Evolutionary conservation across 345 rosid genomes (phyloP).

Genomic region (Pistacia atlantica): DNA sequence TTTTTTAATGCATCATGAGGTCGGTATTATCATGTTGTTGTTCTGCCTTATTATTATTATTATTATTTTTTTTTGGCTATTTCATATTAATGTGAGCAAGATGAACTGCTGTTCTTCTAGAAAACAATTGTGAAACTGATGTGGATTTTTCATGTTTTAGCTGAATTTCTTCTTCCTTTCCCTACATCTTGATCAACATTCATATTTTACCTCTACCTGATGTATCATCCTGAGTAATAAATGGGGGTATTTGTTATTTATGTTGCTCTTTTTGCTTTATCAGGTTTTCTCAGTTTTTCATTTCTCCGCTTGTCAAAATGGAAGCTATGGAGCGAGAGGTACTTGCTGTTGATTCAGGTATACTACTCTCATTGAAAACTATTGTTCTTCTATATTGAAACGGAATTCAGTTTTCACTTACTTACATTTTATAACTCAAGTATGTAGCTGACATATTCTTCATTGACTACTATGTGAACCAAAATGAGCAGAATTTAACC

Average conservation of each 20-base stretch:
- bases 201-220: neutral
- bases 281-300: constrained; percentile 98
- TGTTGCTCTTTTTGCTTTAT: constrained; percentile 26
- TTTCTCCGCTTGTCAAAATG: constrained; percentile 90
- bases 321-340: constrained; percentile 98
- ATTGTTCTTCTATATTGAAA: neutral
- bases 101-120: neutral
- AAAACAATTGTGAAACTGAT: neutral
- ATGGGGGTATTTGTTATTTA: constrained; percentile 14
- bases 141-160: neutral
- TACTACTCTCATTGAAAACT: constrained; percentile 17
- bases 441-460: constrained; percentile 13
- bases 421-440: constrained; percentile 10
- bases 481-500: constrained; percentile 78
- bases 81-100: neutral
- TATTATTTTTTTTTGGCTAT: neutral
- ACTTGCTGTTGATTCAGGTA: constrained; percentile 98
- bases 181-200: neutral
- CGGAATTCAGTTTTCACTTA: neutral
- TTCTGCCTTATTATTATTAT: neutral
- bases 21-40: neutral
- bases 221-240: neutral
- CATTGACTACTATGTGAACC: constrained; percentile 20
- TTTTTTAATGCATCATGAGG: neutral
- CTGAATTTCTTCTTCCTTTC: neutral